Evolutionary conservation across 768 basidiomycete species (phyloP), one percentile per base, ranked within the genome.

Genomic region (Hericium erinaceus): DNA sequence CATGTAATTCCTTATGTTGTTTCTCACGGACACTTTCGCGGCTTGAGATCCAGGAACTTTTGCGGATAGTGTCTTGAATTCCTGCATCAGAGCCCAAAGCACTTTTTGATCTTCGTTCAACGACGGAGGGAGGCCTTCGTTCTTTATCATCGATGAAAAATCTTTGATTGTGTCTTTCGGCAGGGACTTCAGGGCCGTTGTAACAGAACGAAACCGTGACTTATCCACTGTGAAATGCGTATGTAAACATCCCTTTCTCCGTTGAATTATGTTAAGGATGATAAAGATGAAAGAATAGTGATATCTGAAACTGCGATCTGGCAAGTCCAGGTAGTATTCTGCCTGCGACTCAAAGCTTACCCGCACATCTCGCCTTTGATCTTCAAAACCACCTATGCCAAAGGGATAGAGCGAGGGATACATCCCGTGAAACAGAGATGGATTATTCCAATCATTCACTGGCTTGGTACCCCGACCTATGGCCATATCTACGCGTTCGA

Each of bases 331-430:
- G 22, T 46, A 63, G 33, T 66, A 66, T 7, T 66, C 49, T 1
- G 66, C 69, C 41, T 70, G 69, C 1, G n/a, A n/a, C 18, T 61
- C 52, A 41, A 70, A 64, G 1, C 58, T 57, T 10, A 70, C n/a
- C 1, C 16, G n/a, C 1, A 40, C 48, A 13, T 16, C 4, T 3
- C 66, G 56, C 3, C 33, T n/a, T 3, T 28, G 12, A 48, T 65
- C 63, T 8, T 73, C 66, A 63, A 72, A 69, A 1, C 71, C 69
- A 7, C 70, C 68, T 20, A 68, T 56, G 12, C 70, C 69, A 58
- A 54, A 67, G 0, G 70, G 72, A 57, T 65, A 73, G 0, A 73
- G 48, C 2, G 64, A 69, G 0, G 72, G 72, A 59, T 53, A 73
- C 62, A 67, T 65, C 1, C 67, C 67, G 18, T 67, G 69, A 39